Evolutionary conservation across 768 basidiomycete species (phyloP), one percentile per base, ranked within the genome.

Genomic region (Suillus cothurnatus): DNA sequence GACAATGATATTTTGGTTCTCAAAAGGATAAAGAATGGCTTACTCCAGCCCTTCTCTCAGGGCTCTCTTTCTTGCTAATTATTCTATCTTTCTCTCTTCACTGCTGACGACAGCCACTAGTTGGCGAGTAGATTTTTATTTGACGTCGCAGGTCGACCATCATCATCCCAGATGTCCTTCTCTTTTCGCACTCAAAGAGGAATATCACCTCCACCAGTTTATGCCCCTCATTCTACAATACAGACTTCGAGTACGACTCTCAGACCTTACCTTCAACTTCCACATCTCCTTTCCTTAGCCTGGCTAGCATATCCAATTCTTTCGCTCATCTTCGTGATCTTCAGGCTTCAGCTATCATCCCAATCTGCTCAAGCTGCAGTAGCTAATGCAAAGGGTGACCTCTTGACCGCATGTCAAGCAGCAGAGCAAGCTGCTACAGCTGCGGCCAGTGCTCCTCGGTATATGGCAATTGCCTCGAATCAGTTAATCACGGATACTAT

Each of bases 251-350:
- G 73, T 56, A 78, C 72, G 56, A 74, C 80, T 21, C 87, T 95
- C 64, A 88, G 84, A 66, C 93, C 95, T 9, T 96, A 96, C 76
- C 89, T 98, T 58, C 84, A 88, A 68, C 89, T 95, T 41, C 83
- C 88, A 34, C 89, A 96, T 71, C 84, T 94, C 55, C 85, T 97
- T 36, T 94, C 94, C 28, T 86, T 97, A 15, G 85, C 92, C 73
- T 93, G 94, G 90, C 90, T 98, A 45, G 93, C 95, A 11, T 95
- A 94, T 69, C 94, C 94, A 38, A 88, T 97, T 34, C 79, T 97
- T 49, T 96, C 95, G 31, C 87, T 98, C 64, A 75, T 95, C 68
- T 92, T 98, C 73, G 86, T 96, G 75, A 90, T 90, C 39, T 94
- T 95, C 72, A 86, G 93, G 62, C 84, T 97, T 45, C 85, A 89